phyloP scores from a whole-genome alignment of 352 stramenopile genomes.

The Pythium utonaiense region DNA sequence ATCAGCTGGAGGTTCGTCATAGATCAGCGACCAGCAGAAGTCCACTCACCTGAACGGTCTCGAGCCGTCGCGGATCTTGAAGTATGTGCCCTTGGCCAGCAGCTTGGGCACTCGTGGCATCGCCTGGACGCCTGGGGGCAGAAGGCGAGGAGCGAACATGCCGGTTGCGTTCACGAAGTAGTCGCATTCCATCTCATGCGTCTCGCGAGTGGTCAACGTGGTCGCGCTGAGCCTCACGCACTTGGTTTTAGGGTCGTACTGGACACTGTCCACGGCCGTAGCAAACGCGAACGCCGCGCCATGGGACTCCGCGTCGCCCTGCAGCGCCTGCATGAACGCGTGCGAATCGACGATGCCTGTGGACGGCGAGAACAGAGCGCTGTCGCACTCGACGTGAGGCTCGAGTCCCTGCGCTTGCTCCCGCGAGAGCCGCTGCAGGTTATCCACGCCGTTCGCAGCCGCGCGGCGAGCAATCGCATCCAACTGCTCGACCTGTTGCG shows the following conservation, averaged over 20 bases:
- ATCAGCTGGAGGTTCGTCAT: no score
- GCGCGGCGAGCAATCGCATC: slow-evolving; percentile 34
- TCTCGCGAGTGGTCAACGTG: slow-evolving; percentile 36
- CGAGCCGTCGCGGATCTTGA: slow-evolving; percentile 61
- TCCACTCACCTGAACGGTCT: slow-evolving; percentile 53
- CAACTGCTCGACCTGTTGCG: slow-evolving; percentile 36
- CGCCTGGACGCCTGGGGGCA: slow-evolving; percentile 8
- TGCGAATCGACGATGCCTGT: slow-evolving; percentile 96
- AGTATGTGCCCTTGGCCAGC: slow-evolving; percentile 97
- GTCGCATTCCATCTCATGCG: slow-evolving; percentile 81
- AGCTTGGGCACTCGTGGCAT: slow-evolving; percentile 41
- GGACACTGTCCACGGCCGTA: slow-evolving; percentile 50
- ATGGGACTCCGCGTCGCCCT: slow-evolving; percentile 88
- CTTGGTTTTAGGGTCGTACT: slow-evolving; percentile 22
- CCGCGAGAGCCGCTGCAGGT: slow-evolving; percentile 48
- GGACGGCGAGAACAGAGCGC: slow-evolving; percentile 89
- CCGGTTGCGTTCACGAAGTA: slow-evolving; percentile 93
- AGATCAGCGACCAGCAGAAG: not conserved
- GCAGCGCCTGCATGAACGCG: slow-evolving; percentile 86
- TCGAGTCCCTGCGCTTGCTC: slow-evolving; percentile 44
- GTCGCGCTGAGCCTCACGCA: slow-evolving; percentile 2
- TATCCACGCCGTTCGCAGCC: slow-evolving; percentile 49
- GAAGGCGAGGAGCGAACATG: slow-evolving; percentile 60
- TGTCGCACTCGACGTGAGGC: slow-evolving; percentile 48
- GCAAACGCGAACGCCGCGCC: slow-evolving; percentile 79